Percentiles rank a stretch among this genome's conserved stretches.
Evolutionary conservation across 2,329 filamentous ascomycete species (phyloP).

Genomic region (Ampelomyces quisqualis): DNA sequence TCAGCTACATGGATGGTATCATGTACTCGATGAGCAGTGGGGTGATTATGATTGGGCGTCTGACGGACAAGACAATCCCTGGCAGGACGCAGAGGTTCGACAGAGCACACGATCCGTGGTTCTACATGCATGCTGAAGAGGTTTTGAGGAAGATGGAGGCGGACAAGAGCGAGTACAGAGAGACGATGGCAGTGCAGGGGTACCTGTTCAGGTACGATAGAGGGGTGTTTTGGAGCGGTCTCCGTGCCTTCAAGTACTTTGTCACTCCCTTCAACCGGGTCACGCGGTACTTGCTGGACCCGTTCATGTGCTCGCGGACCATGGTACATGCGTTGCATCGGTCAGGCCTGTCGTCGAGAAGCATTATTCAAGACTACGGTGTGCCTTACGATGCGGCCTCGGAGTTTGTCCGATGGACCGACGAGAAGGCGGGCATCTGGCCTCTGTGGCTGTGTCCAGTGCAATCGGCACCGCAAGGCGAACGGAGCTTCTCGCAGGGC

Average conservation of each 20-base stretch:
- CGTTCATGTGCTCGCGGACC: slow-evolving; percentile 61
- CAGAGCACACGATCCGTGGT: slow-evolving; percentile 67
- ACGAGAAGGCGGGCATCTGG: slow-evolving; percentile 52
- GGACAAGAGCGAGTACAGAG: slow-evolving; percentile 24
- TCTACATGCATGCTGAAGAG: slow-evolving; percentile 65
- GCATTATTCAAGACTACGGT: slow-evolving; percentile 64
- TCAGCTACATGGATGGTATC: slow-evolving; percentile 72
- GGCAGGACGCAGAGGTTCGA: slow-evolving; percentile 51
- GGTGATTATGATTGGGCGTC: slow-evolving; percentile 62
- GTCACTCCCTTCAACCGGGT: slow-evolving; percentile 60
- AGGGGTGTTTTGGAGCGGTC: slow-evolving; percentile 65
- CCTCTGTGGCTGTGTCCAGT: slow-evolving; percentile 62
- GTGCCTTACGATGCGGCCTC: slow-evolving; percentile 56
- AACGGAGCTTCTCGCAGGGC: slow-evolving; percentile 35
- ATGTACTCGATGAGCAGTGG: slow-evolving; percentile 58
- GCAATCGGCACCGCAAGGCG: slow-evolving; percentile 28
- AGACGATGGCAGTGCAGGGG: slow-evolving; percentile 51
- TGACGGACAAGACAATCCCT: slow-evolving; percentile 52
- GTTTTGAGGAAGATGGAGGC: slow-evolving; percentile 18
- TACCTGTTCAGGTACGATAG: slow-evolving; percentile 65
- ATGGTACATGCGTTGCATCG: slow-evolving; percentile 65
- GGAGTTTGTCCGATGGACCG: slow-evolving; percentile 56
- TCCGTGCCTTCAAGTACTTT: slow-evolving; percentile 63
- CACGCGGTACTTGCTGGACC: slow-evolving; percentile 60
- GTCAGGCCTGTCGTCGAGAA: slow-evolving; percentile 56